Conservation (phyloP, 495 filamentous ascomycete species). For the Chlorociboria aeruginascens region DNA sequence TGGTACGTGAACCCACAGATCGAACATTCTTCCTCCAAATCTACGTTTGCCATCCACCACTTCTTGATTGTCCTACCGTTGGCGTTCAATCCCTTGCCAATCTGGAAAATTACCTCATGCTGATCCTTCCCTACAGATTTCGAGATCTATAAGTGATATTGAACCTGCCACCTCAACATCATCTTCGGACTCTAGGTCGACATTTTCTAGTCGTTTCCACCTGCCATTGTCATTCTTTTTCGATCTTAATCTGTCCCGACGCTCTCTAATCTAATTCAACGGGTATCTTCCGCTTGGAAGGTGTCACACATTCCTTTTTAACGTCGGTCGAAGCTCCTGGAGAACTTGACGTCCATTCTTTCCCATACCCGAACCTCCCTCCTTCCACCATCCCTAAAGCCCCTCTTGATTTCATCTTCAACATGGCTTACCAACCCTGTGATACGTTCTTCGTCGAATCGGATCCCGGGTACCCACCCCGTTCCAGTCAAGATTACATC, state of each 20-base stretch:
- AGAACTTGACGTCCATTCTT: conserved; percentile 22
- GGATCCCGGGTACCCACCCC: conserved; percentile 40
- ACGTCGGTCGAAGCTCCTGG: conserved; percentile 22
- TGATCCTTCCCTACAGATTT: conserved; percentile 8
- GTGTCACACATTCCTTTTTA: conserved; percentile 10
- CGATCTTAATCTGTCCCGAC: conserved; percentile 10
- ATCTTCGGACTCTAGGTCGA: conserved; percentile 3
- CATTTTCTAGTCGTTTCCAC: conserved; percentile 5
- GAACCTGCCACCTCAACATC: conserved; percentile 7
- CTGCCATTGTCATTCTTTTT: conserved; percentile 19
- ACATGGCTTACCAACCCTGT: conserved; percentile 68
- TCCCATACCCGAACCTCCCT: conserved; percentile 9
- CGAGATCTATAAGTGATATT: conserved; percentile 7
- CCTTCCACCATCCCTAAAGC: background rate
- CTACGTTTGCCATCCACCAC: background rate
- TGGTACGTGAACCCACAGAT: conserved; percentile 11
- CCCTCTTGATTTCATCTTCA: conserved; percentile 24
- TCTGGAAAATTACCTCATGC: background rate
- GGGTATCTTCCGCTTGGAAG: conserved; percentile 2
- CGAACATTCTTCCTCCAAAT: conserved; percentile 4
- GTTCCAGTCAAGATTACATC: conserved; percentile 57
- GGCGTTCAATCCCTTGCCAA: background rate
- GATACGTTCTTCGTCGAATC: conserved; percentile 84
- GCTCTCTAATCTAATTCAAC: conserved; percentile 19
- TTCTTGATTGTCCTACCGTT: background rate